These are phyloP conservation scores for Huiozyma sinensis DNA, from an alignment of 805 yeast genomes.

Conservation along the genomic window DNA sequence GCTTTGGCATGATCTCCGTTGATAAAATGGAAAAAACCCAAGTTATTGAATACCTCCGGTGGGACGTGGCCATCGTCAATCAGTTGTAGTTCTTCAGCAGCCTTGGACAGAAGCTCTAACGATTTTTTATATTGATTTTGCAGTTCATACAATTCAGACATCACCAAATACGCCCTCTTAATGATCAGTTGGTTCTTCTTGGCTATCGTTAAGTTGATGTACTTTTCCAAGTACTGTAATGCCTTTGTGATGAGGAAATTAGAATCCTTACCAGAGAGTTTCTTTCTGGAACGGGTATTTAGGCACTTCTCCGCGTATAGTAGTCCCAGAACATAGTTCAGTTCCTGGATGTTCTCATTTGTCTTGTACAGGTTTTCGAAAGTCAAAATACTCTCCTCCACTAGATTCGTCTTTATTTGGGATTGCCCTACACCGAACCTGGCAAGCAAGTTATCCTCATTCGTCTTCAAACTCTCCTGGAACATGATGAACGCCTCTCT, in stretches of 20 bases:
- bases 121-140: constrained; percentile 55
- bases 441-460: constrained; percentile 57
- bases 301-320: constrained; percentile 47
- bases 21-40: constrained; percentile 73
- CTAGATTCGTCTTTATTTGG: constrained; percentile 58
- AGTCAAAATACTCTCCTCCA: constrained; percentile 77
- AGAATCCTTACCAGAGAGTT: constrained; percentile 9
- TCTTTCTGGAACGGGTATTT: constrained; percentile 12
- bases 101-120: constrained; percentile 48
- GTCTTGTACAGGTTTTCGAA: constrained; percentile 64
- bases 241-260: constrained; percentile 37
- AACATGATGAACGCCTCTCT: constrained; percentile 63
- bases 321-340: constrained; percentile 64
- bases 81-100: constrained; percentile 39
- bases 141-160: constrained; percentile 62
- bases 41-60: constrained; percentile 61
- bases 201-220: constrained; percentile 50
- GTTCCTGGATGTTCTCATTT: constrained; percentile 62
- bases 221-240: constrained; percentile 54
- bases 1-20: constrained; percentile 54
- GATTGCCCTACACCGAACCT: constrained; percentile 81
- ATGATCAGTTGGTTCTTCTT: constrained; percentile 45
- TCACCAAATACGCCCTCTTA: constrained; percentile 53
- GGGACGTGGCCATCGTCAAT: constrained; percentile 30
- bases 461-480: constrained; percentile 56